Evolutionary conservation across 257 asterid genomes (phyloP).

Genomic region (Solanum bulbocastanum): DNA sequence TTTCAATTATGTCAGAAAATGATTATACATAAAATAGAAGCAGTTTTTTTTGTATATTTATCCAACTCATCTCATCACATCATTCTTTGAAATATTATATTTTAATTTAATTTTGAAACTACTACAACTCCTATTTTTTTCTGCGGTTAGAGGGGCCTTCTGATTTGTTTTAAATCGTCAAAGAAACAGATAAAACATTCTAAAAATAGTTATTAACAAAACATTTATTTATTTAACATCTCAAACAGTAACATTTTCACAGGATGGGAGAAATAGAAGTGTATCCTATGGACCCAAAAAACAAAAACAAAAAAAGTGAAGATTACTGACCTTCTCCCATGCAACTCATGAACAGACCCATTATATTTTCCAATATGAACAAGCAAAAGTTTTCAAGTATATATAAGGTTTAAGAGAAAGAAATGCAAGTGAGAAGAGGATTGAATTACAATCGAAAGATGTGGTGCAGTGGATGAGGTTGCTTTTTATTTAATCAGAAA

Average conservation of each 20-base stretch:
- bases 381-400: neutral
- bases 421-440: neutral
- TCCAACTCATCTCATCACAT: too few relatives aligned
- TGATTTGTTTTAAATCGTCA: neutral
- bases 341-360: neutral
- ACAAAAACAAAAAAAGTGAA: neutral
- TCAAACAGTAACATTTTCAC: neutral
- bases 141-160: neutral
- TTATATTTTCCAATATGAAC: neutral
- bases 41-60: too few relatives aligned
- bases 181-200: too few relatives aligned
- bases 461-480: neutral
- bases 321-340: neutral
- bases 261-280: neutral
- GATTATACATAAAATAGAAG: too few relatives aligned
- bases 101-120: too few relatives aligned
- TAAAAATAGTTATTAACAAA: too few relatives aligned
- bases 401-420: neutral
- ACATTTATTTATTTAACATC: neutral
- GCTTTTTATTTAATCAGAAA: neutral
- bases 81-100: too few relatives aligned
- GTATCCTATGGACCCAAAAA: neutral
- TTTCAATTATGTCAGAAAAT: neutral
- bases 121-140: neutral
- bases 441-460: neutral